A percentile compares a stretch with the other conserved stretches of the same genome.
Evolutionary conservation across 2,329 filamentous ascomycete species (phyloP).

Genomic region (Berkeleyomyces basicola): DNA sequence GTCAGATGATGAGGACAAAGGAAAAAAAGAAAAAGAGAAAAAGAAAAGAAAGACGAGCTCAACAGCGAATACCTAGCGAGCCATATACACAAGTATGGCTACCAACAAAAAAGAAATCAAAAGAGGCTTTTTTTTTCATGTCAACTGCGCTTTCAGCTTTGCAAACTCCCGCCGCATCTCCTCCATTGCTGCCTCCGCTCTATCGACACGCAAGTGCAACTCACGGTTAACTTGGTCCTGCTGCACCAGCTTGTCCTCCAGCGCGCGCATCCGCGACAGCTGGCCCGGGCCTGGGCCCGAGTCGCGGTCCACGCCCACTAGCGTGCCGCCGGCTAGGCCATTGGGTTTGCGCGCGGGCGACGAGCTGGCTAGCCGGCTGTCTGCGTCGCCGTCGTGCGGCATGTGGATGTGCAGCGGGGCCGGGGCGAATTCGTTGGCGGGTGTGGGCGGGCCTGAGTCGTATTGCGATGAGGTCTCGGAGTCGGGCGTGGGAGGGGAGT

Average conservation of each 20-base stretch:
- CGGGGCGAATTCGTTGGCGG: neutral
- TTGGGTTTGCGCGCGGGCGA: neutral
- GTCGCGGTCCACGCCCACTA: no score
- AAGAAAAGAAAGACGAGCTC: neutral
- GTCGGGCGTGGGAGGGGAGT: neutral
- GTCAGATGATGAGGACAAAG: neutral
- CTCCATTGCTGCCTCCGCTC: slow-evolving; percentile 1
- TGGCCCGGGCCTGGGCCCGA: neutral
- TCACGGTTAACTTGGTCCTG: slow-evolving; percentile 8
- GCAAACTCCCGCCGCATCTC: slow-evolving; percentile 11
- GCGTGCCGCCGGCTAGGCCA: neutral
- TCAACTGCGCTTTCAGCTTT: slow-evolving; percentile 3
- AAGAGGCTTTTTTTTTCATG: neutral
- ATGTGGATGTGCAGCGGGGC: neutral
- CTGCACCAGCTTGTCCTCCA: slow-evolving; percentile 5
- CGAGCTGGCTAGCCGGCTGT: neutral
- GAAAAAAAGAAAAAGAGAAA: neutral
- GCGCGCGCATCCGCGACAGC: neutral
- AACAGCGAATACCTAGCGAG: neutral
- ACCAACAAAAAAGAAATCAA: neutral
- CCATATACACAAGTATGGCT: no score
- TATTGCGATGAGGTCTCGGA: slow-evolving; percentile 1
- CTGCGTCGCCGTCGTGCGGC: neutral
- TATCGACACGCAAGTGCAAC: slow-evolving; percentile 1
- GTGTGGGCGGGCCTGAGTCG: slow-evolving; percentile 6